These are phyloP conservation scores for Ottelia alismoides DNA, from an alignment of 106 monocot genomes.

Conservation along the genomic window DNA sequence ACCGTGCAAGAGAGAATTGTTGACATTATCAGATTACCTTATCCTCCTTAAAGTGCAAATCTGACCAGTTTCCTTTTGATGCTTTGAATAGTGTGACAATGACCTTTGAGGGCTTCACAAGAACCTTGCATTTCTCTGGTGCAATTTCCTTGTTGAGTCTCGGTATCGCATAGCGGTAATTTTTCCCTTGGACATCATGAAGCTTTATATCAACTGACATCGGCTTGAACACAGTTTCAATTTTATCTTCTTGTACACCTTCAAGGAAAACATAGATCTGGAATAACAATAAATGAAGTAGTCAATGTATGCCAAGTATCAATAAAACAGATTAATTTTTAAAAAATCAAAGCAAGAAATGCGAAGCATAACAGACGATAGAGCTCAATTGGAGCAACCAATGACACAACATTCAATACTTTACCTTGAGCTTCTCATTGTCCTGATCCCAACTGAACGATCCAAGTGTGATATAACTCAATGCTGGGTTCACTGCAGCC, in stretches of 20 bases:
- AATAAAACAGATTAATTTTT: neutral
- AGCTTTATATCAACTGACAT: slow-evolving; percentile 53
- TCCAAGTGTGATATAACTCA: slow-evolving; percentile 47
- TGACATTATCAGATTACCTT: slow-evolving; percentile 37
- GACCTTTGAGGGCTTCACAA: slow-evolving; percentile 51
- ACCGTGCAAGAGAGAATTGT: too few species aligned
- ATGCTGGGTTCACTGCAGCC: slow-evolving; percentile 1
- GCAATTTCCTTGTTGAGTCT: slow-evolving; percentile 69
- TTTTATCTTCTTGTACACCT: slow-evolving; percentile 40
- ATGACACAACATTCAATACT: neutral
- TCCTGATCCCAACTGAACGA: slow-evolving; percentile 98
- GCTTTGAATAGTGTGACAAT: slow-evolving; percentile 50
- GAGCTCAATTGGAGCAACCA: neutral
- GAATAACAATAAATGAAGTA: too few species aligned
- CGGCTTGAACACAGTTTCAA: slow-evolving; percentile 29
- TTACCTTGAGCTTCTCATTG: slow-evolving; percentile 77
- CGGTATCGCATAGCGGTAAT: slow-evolving; percentile 45
- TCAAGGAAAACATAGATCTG: slow-evolving; percentile 66
- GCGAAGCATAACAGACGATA: neutral
- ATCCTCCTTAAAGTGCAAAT: slow-evolving; percentile 60
- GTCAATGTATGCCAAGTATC: too few species aligned
- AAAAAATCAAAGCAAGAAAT: neutral
- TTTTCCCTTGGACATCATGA: slow-evolving; percentile 66
- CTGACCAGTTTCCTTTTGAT: slow-evolving; percentile 62
- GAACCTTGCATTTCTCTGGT: slow-evolving; percentile 46